Evolutionary conservation across 2,329 filamentous ascomycete species (phyloP), one percentile per base, ranked within the genome.

Genomic region (Ceratocystis papillata): DNA sequence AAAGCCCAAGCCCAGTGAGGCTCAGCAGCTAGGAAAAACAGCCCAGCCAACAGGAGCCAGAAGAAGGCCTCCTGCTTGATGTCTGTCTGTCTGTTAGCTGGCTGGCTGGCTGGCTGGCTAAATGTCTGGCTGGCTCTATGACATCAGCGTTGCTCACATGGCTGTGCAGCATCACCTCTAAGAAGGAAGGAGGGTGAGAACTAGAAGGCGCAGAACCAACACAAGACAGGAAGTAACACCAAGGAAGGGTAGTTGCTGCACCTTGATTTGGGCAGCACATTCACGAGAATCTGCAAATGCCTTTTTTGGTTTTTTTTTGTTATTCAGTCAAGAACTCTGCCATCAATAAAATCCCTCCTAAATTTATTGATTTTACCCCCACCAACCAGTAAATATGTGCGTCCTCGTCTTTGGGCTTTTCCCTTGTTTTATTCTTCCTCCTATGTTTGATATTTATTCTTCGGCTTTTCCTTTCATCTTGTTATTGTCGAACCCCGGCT

Each of bases 211-310:
- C 48, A 25, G 48, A n/a, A 28, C 10, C 6, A 22, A 3, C 37
- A 53, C 25, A 6, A 25, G 48, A 15, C 22, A 53, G 48, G 22
- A 12, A 53, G 48, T 53, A 53, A 4, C 48, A 22, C 48, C 10
- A 53, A 28, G 20, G n/a, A 0, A 30, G 25, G 12, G 55, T n/a
- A 37, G 4, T 37, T 59, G 15, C 17, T n/a, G 55, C 3, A n/a
- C 33, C 28, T 10, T 37, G 55, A 59, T 33, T 33, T 59, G 48
- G 48, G 48, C 48, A 53, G 48, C 48, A 28, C 48, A 12, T 53
- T 53, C 48, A 33, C 55, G 55, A 59, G 55, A 59, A 59, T 59
- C 55, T 37, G 55, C 28, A 59, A 30, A 8, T 59, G n/a, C 55
- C 28, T 15, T 17, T 17, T 57, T 57, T 33, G 22, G 20, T 1